Base-by-base conservation (phyloP, 441 rosid genomes). In the Arabidopsis lyrata region DNA sequence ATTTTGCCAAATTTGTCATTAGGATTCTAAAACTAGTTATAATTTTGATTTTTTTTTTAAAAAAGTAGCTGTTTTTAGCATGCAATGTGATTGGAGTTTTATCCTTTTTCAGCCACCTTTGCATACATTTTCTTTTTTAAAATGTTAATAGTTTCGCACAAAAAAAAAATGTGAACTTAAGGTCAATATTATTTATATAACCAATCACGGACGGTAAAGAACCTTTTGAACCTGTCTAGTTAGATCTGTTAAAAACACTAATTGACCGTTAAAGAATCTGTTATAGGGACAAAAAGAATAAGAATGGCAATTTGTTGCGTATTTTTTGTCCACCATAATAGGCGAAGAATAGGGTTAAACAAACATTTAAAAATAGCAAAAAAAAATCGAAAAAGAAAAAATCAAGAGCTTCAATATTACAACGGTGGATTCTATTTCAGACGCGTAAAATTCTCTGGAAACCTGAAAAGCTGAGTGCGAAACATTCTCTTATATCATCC, bases 401-500 rank as follows among this genome's bases (percentile, higher is more conserved):
- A 20, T 35, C 36, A 16, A 45, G 49, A 36, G 64, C 53, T 62
- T 76, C 53, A 69, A 69, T 45, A 38, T 49, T 64, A 76, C 76
- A 76, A 76, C 76, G 75, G 16, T 70, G 27, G 67, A 63, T 76
- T 76, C 80, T 76, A 76, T 70, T 77, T 77, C 73, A 66, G 68
- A 77, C 72, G 64, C 80, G 80, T 52, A 66, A 77, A 70, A 39
- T 50, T 77, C 73, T 77, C 80, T 16, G 73, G 68, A 20, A 66
- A 57, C 58, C 22, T 64, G 49, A 18, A 58, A 66, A 45, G 36
- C 2, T 47, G 48, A 48, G 45, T 63, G 66, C 68, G 36, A 66
- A 72, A 65, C 58, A 71, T 66, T 65, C 77, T 77, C 77, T 72
- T 77, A 77, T 77, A 77, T 77, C 59, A 77, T 72, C 24, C 34